phyloP scores from a whole-genome alignment of 495 filamentous ascomycete species.

The Extremus antarcticus region DNA sequence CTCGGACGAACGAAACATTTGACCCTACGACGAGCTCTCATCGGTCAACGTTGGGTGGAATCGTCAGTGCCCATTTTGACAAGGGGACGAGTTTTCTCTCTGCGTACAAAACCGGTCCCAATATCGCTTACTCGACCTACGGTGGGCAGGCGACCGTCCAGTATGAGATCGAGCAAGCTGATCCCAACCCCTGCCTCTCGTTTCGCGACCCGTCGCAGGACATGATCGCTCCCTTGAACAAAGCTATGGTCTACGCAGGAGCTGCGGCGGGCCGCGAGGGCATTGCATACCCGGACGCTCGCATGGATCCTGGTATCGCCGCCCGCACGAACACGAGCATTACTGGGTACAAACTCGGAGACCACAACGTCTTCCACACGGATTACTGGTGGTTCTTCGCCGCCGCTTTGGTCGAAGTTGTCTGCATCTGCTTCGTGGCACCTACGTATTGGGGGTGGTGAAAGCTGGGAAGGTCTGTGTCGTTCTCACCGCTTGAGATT shows the following conservation, averaged over 20 bases:
- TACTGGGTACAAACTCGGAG: not conserved
- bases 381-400: not conserved
- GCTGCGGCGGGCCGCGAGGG: not conserved
- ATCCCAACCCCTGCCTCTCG: not conserved
- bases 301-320: not conserved
- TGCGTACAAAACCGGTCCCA: too few species aligned
- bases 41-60: not conserved
- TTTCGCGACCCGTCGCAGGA: not conserved
- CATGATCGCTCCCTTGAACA: not conserved
- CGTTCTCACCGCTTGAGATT: not conserved
- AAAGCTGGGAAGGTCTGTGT: not conserved
- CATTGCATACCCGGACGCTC: not conserved
- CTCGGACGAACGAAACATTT: not conserved
- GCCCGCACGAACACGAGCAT: not conserved
- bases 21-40: not conserved
- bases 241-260: not conserved
- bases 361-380: not conserved
- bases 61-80: not conserved
- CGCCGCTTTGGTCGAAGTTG: not conserved
- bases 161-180: too few species aligned
- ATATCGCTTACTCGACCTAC: too few species aligned
- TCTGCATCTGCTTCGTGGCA: not conserved
- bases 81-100: not conserved
- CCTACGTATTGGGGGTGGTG: conserved; percentile 1
- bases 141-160: too few species aligned